These are phyloP conservation scores for Cryptococcus sp. DNA, from an alignment of 1,284 basidiomycete genomes.

Conservation along the genomic window DNA sequence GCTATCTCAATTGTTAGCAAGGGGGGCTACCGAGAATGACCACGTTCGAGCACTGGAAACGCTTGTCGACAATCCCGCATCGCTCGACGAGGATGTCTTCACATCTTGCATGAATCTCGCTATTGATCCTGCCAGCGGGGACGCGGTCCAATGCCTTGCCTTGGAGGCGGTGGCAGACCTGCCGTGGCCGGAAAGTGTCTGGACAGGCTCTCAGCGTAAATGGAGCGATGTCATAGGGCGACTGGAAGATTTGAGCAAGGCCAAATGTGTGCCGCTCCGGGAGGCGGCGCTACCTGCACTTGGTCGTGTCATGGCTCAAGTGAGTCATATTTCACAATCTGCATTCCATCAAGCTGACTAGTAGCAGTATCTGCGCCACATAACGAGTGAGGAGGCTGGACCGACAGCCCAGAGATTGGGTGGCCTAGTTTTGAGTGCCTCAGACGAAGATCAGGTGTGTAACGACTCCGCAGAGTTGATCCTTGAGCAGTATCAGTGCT, in stretches of 20 bases:
- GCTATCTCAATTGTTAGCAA: conserved; percentile 6
- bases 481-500: too few species aligned
- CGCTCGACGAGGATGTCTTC: conserved; percentile 5
- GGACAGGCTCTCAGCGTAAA: neutral
- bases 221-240: neutral
- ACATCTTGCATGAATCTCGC: conserved; percentile 10
- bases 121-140: conserved; percentile 2
- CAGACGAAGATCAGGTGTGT: conserved; percentile 26
- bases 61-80: neutral
- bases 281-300: conserved; percentile 42
- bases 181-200: conserved; percentile 8
- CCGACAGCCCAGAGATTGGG: neutral
- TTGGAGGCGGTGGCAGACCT: conserved; percentile 18
- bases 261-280: conserved; percentile 36
- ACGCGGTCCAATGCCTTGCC: conserved; percentile 11
- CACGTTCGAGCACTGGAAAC: conserved; percentile 11
- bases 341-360: too few species aligned
- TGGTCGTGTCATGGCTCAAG: conserved; percentile 25
- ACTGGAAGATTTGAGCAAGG: neutral
- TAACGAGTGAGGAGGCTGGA: neutral
- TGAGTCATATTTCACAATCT: conserved; percentile 4
- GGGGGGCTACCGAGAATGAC: conserved; percentile 6
- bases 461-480: neutral
- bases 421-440: conserved; percentile 4
- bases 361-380: neutral